Evolutionary conservation across 139 green algal species (phyloP).

Genomic region (Monoraphidium neglectum): DNA sequence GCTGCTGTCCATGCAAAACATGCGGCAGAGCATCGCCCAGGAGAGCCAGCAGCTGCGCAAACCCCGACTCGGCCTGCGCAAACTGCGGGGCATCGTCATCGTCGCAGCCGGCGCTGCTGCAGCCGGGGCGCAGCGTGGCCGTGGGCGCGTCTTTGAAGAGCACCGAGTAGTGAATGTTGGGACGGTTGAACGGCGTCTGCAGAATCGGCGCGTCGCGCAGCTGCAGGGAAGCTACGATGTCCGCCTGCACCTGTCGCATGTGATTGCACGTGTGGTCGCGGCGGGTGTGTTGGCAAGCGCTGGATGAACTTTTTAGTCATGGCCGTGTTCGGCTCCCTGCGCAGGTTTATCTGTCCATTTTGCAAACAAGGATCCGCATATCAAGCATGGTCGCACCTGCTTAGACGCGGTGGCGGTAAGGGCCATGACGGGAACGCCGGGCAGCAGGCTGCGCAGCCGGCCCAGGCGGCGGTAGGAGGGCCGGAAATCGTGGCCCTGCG

Average conservation of each 20-base stretch:
- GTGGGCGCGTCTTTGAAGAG: conserved; percentile 6
- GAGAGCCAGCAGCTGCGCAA: too few relatives aligned
- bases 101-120: too few relatives aligned
- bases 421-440: conserved; percentile 59
- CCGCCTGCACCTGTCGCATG: conserved; percentile 50
- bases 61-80: too few relatives aligned
- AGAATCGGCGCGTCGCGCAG: conserved; percentile 40
- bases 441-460: conserved; percentile 31
- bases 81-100: too few relatives aligned
- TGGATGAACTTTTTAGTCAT: neutral
- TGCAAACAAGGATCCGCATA: neutral
- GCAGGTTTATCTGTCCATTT: neutral
- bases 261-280: neutral
- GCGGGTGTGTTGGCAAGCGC: neutral
- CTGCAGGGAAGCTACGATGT: conserved; percentile 51
- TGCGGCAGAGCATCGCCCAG: too few relatives aligned
- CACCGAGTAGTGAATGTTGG: conserved; percentile 65
- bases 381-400: conserved; percentile 27
- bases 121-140: too few relatives aligned
- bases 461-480: conserved; percentile 56
- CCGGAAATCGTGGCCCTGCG: conserved; percentile 62
- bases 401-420: conserved; percentile 60
- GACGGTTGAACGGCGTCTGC: conserved; percentile 53
- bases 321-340: neutral
- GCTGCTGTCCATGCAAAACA: too few relatives aligned